These are phyloP conservation scores for Fusarium transvaalense DNA, from an alignment of 2,329 filamentous ascomycete genomes.

Conservation along the genomic window DNA sequence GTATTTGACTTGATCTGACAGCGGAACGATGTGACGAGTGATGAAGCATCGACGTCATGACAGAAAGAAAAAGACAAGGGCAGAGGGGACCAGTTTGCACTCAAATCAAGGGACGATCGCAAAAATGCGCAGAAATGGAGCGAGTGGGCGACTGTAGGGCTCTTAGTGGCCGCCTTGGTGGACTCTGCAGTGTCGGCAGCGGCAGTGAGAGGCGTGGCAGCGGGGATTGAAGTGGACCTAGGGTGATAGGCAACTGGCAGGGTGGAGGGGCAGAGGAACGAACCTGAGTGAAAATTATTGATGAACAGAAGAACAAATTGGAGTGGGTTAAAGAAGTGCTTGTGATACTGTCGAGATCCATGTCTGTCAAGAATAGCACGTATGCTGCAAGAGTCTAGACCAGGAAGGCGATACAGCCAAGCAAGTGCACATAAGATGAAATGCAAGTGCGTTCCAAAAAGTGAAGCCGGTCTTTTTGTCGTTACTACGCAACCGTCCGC, in stretches of 20 bases:
- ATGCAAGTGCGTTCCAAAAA: conserved; percentile 27
- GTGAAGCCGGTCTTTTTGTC: conserved; percentile 12
- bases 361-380: not conserved
- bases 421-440: not conserved
- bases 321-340: not conserved
- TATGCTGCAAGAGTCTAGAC: not conserved
- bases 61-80: conserved; percentile 16
- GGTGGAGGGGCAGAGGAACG: conserved; percentile 1
- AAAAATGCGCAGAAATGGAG: conserved; percentile 40
- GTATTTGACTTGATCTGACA: conserved; percentile 10
- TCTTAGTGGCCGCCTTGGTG: conserved; percentile 42
- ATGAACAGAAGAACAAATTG: not conserved
- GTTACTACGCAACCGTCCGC: conserved; percentile 19
- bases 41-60: conserved; percentile 32
- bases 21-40: conserved; percentile 17
- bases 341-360: not conserved
- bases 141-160: conserved; percentile 42
- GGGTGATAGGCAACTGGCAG: not conserved
- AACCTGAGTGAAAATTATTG: not conserved
- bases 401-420: not conserved
- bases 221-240: conserved; percentile 25
- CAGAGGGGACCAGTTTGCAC: conserved; percentile 14
- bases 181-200: conserved; percentile 23
- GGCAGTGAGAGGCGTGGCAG: conserved; percentile 26
- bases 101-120: conserved; percentile 34